phyloP scores from a whole-genome alignment of 2,329 filamentous ascomycete genomes.

The Dendrostoma leiphaemia region DNA sequence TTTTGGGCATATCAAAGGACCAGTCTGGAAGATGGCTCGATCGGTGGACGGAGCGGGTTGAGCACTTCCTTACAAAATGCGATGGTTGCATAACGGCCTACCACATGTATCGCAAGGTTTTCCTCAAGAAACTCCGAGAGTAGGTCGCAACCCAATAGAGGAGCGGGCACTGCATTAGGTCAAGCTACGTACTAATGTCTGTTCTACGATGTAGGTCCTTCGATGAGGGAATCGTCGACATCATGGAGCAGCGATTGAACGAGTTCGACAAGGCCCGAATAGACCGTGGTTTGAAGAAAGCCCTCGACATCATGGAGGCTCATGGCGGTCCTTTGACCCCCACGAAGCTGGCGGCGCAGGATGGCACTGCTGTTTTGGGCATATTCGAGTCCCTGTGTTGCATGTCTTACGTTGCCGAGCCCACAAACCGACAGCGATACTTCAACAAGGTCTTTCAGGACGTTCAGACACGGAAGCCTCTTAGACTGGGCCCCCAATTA shows the following conservation, averaged over 20 bases:
- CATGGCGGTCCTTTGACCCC: constrained; percentile 45
- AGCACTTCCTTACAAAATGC: constrained; percentile 60
- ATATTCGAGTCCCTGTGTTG: constrained; percentile 89
- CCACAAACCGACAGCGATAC: constrained; percentile 44
- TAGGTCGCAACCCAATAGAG: constrained; percentile 32
- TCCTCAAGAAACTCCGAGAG: constrained; percentile 62
- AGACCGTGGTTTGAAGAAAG: constrained; percentile 42
- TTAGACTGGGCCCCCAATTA: constrained; percentile 70
- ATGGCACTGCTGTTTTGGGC: constrained; percentile 66
- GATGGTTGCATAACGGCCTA: constrained; percentile 72
- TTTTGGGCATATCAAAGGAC: constrained; percentile 65
- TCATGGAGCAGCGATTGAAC: constrained; percentile 39
- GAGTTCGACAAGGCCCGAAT: constrained; percentile 35
- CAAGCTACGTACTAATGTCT: background rate
- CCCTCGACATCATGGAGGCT: constrained; percentile 45
- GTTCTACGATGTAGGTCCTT: constrained; percentile 29
- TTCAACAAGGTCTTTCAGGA: constrained; percentile 84
- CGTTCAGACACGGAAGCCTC: constrained; percentile 73
- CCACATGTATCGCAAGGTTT: constrained; percentile 65
- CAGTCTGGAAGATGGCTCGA: constrained; percentile 58
- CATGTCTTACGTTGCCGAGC: constrained; percentile 67
- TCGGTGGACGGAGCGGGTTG: constrained; percentile 57
- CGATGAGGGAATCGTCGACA: constrained; percentile 34
- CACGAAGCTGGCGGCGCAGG: constrained; percentile 42
- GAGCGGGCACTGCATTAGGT: background rate